Evolutionary conservation across 2,329 filamentous ascomycete genomes (phyloP).

Genomic region (Penicillium sp.): DNA sequence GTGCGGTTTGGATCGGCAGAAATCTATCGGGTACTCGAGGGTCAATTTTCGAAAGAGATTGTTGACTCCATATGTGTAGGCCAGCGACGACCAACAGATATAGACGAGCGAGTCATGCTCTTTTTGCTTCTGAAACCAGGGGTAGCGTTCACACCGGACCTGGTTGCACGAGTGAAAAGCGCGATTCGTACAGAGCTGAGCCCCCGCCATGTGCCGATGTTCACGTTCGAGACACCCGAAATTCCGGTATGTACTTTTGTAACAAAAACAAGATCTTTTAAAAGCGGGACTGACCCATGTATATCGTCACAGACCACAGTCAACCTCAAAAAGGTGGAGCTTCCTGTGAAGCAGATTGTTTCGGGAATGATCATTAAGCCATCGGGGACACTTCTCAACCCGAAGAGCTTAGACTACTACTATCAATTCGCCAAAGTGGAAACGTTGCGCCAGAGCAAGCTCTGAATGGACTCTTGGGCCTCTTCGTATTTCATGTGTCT

Average conservation of each 20-base stretch:
- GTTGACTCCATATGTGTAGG: conserved; percentile 75
- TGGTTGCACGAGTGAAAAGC: conserved; percentile 57
- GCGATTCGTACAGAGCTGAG: conserved; percentile 66
- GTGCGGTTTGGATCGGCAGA: conserved; percentile 78
- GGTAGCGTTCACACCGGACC: conserved; percentile 24
- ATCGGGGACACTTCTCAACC: conserved; percentile 73
- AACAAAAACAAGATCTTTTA: conserved; percentile 53
- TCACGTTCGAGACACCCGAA: conserved; percentile 74
- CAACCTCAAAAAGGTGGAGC: conserved; percentile 80
- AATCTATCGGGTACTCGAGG: conserved; percentile 67
- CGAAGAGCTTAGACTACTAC: conserved; percentile 70
- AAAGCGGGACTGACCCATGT: conserved; percentile 47
- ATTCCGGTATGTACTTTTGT: conserved; percentile 53
- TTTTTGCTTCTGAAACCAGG: conserved; percentile 56
- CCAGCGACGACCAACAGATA: conserved; percentile 61
- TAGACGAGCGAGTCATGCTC: conserved; percentile 59
- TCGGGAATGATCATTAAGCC: conserved; percentile 70
- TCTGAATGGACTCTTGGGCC: conserved; percentile 9
- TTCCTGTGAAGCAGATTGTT: conserved; percentile 81
- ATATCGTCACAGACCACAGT: conserved; percentile 62
- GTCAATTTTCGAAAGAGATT: conserved; percentile 50
- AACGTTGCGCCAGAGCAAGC: conserved; percentile 40
- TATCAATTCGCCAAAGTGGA: conserved; percentile 75
- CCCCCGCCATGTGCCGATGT: conserved; percentile 73
- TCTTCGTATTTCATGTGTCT: conserved; percentile 6